Base-by-base conservation (phyloP, 2,329 filamentous ascomycete genomes). In the Talaromyces sp. region DNA sequence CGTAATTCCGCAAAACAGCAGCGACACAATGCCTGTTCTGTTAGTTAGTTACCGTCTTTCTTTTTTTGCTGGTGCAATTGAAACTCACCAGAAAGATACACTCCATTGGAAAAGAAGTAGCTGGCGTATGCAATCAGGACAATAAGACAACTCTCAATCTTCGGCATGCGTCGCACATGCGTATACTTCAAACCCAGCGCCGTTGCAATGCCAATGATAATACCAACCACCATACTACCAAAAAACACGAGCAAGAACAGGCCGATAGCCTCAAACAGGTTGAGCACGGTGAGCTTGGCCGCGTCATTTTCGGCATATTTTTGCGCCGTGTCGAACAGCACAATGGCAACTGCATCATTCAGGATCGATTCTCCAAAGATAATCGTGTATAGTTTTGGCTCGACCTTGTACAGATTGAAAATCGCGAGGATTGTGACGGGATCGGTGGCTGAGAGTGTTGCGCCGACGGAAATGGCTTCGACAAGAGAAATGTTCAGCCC, bases 331-430 rank as follows among this genome's bases (percentile, higher is more conserved):
- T 99, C 93, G 77, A 99, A 99, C 67, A 99, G 86, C 71, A 99
- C 95, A 75, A 99, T 99, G 65, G 95, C 95, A 71, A 99, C 93
- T 51, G 95, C 95, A 79, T 99, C 95, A 74, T 99, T 99, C 59
- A 99, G 81, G 63, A 99, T 98, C 8, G 93, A 96, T 78, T 99
- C 95, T 72, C 95, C 95, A 75, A 99, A 99, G 67, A 99, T 99
- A 73, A 99, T 88, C 31, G 95, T 99, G 78, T 99, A 99, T 19
- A 99, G 84, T 78, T 98, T 98, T 2, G 95, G 95, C 70, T 99
- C 95, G 69, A 99, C 95, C 78, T 98, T 98, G 84, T 98, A 99
- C 1, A 95, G 90, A 75, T 97, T 98, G 84, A 99, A 99, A 68
- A 99, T 99, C 73, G 95, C 95, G 58, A 99, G 82, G 68, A 99